Evolutionary conservation across 2,329 filamentous ascomycete genomes (phyloP), one percentile per base, ranked within the genome.

Genomic region (Phaeosphaeria sp.): DNA sequence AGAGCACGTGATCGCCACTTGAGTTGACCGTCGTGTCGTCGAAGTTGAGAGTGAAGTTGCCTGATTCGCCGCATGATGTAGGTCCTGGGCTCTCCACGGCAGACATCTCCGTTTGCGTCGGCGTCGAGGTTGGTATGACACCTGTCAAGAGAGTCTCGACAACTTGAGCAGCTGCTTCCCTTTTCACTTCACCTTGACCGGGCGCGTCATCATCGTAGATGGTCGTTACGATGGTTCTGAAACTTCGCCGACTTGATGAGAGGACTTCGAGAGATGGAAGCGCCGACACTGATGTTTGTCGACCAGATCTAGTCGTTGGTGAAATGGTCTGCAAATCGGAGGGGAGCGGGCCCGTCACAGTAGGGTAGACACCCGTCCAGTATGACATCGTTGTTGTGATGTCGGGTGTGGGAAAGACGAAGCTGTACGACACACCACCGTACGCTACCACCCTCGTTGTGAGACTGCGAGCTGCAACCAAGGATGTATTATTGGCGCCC

Each of bases 41-140:
- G n/a, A 75, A 74, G 0, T 43, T 65, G 22, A 74, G 61, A 6
- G 75, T 78, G 56, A 82, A 82, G 54, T 79, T 76, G 39, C 81
- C 81, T 51, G 74, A 74, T 61, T 83, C 80, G 18, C 81, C 81
- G 51, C 81, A 82, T 6, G 51, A 45, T 1, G 59, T 64, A 3
- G 70, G 65, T n/a, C 60, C 64, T 17, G 67, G 57, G 21, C 47
- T 36, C 11, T 53, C 53, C 15, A 45, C 48, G 6, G 50, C 30
- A 33, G 51, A 40, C 33, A 48, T 53, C 17, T 25, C 43, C 15
- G 51, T 30, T 25, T 13, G 6, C 17, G 50, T 53, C 15, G 48
- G 47, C 17, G 20, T 36, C 40, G 44, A n/a, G n/a, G 24, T 30
- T 21, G 39, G 11, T 7, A 43, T 2, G 36, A 22, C 7, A 13